phyloP scores from a whole-genome alignment of 345 rosid genomes.

The Eucalyptus rudis region DNA sequence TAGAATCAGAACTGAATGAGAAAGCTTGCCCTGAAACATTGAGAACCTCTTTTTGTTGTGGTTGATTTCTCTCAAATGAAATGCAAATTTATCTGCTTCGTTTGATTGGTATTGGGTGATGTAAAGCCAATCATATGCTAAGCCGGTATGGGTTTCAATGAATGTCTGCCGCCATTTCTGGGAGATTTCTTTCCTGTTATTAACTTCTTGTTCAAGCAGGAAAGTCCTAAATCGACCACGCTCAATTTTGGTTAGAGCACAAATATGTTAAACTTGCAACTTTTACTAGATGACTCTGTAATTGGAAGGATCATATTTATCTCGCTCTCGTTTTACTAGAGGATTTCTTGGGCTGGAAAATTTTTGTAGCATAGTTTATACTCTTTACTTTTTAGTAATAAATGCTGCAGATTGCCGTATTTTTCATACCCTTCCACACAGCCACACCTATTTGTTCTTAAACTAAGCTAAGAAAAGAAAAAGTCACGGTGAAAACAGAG shows the following conservation, averaged over 20 bases:
- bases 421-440: neutral
- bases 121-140: neutral
- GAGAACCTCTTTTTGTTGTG: neutral
- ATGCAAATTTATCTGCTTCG: neutral
- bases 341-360: neutral
- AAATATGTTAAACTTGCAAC: neutral
- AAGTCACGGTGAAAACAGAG: neutral
- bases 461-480: neutral
- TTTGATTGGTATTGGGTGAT: neutral
- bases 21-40: neutral
- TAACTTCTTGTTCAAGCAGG: neutral
- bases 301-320: neutral
- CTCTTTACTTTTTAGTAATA: neutral
- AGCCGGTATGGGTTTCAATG: neutral
- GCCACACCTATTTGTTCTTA: neutral
- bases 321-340: neutral
- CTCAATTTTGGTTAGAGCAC: neutral
- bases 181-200: neutral
- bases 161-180: neutral
- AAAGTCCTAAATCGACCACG: neutral
- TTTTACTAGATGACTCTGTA: no score
- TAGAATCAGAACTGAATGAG: neutral
- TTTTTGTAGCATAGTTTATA: neutral
- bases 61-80: neutral
- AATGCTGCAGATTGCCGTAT: neutral